Conservation (phyloP, 805 yeast genomes). For the Candida ulmi region DNA sequence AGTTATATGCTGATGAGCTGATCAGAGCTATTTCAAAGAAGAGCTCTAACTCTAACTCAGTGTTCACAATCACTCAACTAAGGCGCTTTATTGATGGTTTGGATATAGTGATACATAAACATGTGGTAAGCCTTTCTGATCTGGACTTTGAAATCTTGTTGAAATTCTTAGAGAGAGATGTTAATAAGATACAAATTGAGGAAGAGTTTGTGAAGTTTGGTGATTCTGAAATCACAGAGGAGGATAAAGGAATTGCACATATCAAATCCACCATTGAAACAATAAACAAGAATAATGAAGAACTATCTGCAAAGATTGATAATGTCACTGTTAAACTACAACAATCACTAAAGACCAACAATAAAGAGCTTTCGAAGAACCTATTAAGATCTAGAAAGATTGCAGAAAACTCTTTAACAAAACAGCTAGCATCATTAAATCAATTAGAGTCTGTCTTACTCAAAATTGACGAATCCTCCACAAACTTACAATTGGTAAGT, state of each 20-base stretch:
- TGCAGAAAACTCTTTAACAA: conserved; percentile 28
- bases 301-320: conserved; percentile 16
- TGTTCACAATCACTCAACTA: conserved; percentile 13
- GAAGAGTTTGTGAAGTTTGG: conserved; percentile 19
- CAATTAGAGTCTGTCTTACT: conserved; percentile 33
- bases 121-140: conserved; percentile 5
- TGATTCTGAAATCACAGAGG: conserved; percentile 23
- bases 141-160: conserved; percentile 18
- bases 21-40: not conserved
- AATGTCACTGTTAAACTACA: conserved; percentile 12
- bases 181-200: conserved; percentile 6
- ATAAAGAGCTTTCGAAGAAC: conserved; percentile 26
- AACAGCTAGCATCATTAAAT: conserved; percentile 26
- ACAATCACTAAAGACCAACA: conserved; percentile 17
- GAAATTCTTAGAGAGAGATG: conserved; percentile 17
- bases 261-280: conserved; percentile 24
- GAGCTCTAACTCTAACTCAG: conserved; percentile 4
- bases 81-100: conserved; percentile 4
- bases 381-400: conserved; percentile 29
- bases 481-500: conserved; percentile 31
- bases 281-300: conserved; percentile 18
- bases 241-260: conserved; percentile 28
- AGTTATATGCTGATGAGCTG: conserved; percentile 10
- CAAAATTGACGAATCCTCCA: conserved; percentile 38
- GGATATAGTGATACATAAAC: conserved; percentile 4